phyloP scores from a whole-genome alignment of 176 grass and related monocot species.

The Themeda triandra region DNA sequence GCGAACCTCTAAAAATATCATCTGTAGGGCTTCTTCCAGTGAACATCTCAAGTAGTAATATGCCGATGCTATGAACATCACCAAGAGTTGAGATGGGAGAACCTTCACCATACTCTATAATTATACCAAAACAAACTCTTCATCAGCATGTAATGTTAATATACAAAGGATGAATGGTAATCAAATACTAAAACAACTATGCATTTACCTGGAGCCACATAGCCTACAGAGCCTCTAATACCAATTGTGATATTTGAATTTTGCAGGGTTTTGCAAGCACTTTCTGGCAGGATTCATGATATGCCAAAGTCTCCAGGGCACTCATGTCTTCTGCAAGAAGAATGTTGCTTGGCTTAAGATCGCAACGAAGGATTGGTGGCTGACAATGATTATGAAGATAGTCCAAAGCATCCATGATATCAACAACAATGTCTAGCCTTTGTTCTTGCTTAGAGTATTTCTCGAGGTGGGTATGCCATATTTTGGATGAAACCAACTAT shows the following conservation, averaged over 20 bases:
- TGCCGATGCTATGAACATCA: too few species aligned
- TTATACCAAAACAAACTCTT: too few species aligned
- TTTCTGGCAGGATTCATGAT: slow-evolving; percentile 19
- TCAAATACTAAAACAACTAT: too few species aligned
- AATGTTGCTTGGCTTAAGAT: slow-evolving; percentile 53
- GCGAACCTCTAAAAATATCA: too few species aligned
- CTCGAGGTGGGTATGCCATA: background rate
- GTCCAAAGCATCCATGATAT: slow-evolving; percentile 12
- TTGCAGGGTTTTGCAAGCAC: background rate
- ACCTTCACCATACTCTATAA: too few species aligned
- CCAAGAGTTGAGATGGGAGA: too few species aligned
- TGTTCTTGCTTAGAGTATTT: slow-evolving; percentile 9
- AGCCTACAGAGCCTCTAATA: background rate
- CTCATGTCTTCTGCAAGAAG: slow-evolving; percentile 52
- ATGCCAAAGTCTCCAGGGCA: slow-evolving; percentile 46
- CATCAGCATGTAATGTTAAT: too few species aligned
- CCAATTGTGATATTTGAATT: background rate
- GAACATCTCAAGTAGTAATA: too few species aligned
- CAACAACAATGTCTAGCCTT: background rate
- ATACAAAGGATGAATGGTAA: too few species aligned
- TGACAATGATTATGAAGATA: slow-evolving; percentile 28
- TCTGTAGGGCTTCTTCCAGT: too few species aligned
- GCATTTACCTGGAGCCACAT: background rate
- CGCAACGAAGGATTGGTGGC: background rate
- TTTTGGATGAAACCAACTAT: slow-evolving; percentile 29